Evolutionary conservation across 192 early-diverging fungal genomes (phyloP).

Genomic region (Backusella westeae): DNA sequence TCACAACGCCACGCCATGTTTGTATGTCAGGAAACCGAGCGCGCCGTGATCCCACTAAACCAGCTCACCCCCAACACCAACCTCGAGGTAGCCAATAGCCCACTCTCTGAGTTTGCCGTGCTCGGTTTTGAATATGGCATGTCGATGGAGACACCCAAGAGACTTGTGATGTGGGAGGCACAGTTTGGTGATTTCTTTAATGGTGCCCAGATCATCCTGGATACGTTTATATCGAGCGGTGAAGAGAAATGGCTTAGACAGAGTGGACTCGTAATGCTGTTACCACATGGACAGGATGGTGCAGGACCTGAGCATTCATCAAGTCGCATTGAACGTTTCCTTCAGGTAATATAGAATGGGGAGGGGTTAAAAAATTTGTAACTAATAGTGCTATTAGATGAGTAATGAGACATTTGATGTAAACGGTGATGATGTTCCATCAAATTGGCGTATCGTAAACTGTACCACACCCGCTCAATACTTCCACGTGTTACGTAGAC

Average conservation of each 20-base stretch:
- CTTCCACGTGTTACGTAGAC: constrained; percentile 93
- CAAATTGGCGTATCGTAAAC: constrained; percentile 92
- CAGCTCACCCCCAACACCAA: constrained; percentile 20
- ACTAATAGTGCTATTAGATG: constrained; percentile 42
- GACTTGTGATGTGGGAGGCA: constrained; percentile 94
- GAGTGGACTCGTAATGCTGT: constrained; percentile 85
- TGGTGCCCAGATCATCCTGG: constrained; percentile 92
- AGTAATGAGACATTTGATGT: constrained; percentile 75
- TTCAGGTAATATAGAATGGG: constrained; percentile 57
- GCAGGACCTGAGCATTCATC: constrained; percentile 95
- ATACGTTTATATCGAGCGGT: constrained; percentile 85
- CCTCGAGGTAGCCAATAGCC: constrained; percentile 83
- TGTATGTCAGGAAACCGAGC: constrained; percentile 88
- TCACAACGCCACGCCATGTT: constrained; percentile 97
- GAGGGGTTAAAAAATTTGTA: not conserved
- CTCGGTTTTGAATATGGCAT: constrained; percentile 96
- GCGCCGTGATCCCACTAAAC: constrained; percentile 86
- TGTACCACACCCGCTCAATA: constrained; percentile 95
- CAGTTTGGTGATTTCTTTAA: constrained; percentile 99
- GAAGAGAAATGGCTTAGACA: constrained; percentile 96
- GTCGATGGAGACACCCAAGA: constrained; percentile 84
- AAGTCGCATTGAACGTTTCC: constrained; percentile 89
- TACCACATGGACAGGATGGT: constrained; percentile 96
- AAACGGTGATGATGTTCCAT: constrained; percentile 58
- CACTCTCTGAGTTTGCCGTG: constrained; percentile 92